Evolutionary conservation across 805 yeast species (phyloP).

Genomic region (Zygotorulaspora florentina): DNA sequence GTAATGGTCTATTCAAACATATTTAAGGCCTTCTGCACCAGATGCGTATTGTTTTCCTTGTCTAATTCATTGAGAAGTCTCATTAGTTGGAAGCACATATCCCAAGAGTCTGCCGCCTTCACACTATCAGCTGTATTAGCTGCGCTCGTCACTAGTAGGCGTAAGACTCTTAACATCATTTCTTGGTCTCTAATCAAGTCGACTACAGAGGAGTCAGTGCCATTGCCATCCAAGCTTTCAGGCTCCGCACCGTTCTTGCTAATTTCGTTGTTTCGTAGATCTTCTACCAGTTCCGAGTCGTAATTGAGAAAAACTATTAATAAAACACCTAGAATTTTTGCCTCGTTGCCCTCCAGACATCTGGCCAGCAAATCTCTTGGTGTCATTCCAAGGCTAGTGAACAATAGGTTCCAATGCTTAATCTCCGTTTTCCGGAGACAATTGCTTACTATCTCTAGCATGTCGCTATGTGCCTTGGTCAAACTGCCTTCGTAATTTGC

Average conservation of each 20-base stretch:
- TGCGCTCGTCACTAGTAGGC: slow-evolving; percentile 30
- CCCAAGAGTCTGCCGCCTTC: slow-evolving; percentile 34
- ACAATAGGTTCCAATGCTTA: slow-evolving; percentile 31
- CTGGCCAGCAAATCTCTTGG: slow-evolving; percentile 31
- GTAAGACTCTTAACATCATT: slow-evolving; percentile 30
- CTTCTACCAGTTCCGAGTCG: slow-evolving; percentile 21
- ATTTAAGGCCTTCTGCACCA: slow-evolving; percentile 26
- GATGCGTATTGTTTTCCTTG: slow-evolving; percentile 23
- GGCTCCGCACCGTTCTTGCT: background rate
- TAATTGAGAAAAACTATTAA: slow-evolving; percentile 33
- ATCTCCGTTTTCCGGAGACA: slow-evolving; percentile 35
- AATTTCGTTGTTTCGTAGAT: slow-evolving; percentile 10
- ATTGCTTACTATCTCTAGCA: slow-evolving; percentile 34
- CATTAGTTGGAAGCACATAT: slow-evolving; percentile 34
- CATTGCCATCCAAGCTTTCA: background rate
- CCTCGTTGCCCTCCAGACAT: slow-evolving; percentile 32
- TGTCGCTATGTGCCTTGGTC: slow-evolving; percentile 13
- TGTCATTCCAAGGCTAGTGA: slow-evolving; percentile 24
- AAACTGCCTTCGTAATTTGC: background rate
- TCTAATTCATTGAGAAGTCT: slow-evolving; percentile 30
- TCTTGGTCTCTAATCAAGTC: slow-evolving; percentile 29
- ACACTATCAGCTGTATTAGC: slow-evolving; percentile 20
- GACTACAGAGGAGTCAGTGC: slow-evolving; percentile 13
- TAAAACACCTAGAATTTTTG: slow-evolving; percentile 30
- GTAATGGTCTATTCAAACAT: slow-evolving; percentile 12